Evolutionary conservation across 345 rosid species (phyloP), one percentile per base, ranked within the genome.

Genomic region (Eutrema japonicum): DNA sequence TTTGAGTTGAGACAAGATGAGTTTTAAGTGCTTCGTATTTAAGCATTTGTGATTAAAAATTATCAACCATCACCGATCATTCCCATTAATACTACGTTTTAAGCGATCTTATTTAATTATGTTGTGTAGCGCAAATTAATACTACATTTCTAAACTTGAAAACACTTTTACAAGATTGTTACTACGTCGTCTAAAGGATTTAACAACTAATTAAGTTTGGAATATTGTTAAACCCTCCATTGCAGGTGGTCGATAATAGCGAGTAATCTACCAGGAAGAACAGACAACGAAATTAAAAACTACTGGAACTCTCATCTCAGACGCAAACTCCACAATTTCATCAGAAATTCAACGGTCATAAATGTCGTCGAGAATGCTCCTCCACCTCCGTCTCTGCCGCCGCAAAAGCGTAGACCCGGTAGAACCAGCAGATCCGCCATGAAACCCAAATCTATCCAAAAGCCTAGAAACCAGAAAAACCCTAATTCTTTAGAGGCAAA

Each of bases 261-360:
- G 12, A 80, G 81, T 40, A 70, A 81, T 61, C 75, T 88, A 46
- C 89, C 88, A 3, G 92, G 92, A 37, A 77, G 92, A 79, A 88
- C 92, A 45, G 92, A 88, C 75, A 88, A 88, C 72, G 92, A 88
- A 71, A 85, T 88, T 1, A 88, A 88, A 77, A 85, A 88, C 56
- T 85, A 88, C 65, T 88, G 92, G 92, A 88, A 85, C 74, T 85
- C 89, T 42, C 88, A 88, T 52, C 66, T 88, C 56, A 80, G 88
- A 57, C 75, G 92, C 41, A 84, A 80, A 69, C 59, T 88, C 51
- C 79, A 77, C 80, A 72, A 56, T 16, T 77, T 80, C 53, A 37
- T 54, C 16, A 35, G 32, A 6, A 73, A 56, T 45, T 9, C 60
- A 43, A 42, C 68, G 6, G 46, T 59, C 8, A 12, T 2, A 1